These are phyloP conservation scores for Tylopilus plumbeoviolaceoides DNA, from an alignment of 768 basidiomycete genomes.

Conservation along the genomic window DNA sequence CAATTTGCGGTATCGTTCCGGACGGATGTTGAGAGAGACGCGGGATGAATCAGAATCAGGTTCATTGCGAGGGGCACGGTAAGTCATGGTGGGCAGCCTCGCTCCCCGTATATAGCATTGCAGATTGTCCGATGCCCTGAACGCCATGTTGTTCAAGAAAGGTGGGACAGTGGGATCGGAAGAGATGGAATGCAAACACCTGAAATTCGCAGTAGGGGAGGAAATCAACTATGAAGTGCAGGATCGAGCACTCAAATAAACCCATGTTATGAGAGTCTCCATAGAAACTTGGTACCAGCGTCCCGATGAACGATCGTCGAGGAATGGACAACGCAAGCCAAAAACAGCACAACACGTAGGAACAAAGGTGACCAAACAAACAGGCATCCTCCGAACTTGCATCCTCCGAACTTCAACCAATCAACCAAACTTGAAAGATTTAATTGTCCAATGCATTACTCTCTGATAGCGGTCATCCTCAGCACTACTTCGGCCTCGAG, in stretches of 20 bases:
- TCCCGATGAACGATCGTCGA: neutral
- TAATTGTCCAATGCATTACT: neutral
- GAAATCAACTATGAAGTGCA: neutral
- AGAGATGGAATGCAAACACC: neutral
- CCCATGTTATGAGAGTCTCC: slow-evolving; percentile 6
- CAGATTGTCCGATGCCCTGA: slow-evolving; percentile 40
- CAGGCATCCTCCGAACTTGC: no score
- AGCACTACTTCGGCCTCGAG: no score
- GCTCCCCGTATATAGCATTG: slow-evolving; percentile 45
- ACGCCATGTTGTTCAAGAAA: slow-evolving; percentile 17
- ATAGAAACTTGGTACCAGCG: slow-evolving; percentile 14
- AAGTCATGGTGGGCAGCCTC: slow-evolving; percentile 41
- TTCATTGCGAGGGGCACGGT: slow-evolving; percentile 33
- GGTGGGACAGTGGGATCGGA: neutral
- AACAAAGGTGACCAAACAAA: slow-evolving; percentile 4
- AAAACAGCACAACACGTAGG: slow-evolving; percentile 3
- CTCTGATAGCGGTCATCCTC: neutral
- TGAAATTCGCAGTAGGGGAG: neutral
- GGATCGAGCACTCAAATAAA: neutral
- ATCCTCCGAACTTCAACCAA: no score
- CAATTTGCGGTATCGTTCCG: slow-evolving; percentile 50
- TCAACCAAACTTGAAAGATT: no score
- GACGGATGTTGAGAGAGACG: slow-evolving; percentile 35
- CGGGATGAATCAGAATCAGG: slow-evolving; percentile 14
- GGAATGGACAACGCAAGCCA: slow-evolving; percentile 8